phyloP scores from a whole-genome alignment of 2,329 filamentous ascomycete species.

The Parastagonospora avenae region DNA sequence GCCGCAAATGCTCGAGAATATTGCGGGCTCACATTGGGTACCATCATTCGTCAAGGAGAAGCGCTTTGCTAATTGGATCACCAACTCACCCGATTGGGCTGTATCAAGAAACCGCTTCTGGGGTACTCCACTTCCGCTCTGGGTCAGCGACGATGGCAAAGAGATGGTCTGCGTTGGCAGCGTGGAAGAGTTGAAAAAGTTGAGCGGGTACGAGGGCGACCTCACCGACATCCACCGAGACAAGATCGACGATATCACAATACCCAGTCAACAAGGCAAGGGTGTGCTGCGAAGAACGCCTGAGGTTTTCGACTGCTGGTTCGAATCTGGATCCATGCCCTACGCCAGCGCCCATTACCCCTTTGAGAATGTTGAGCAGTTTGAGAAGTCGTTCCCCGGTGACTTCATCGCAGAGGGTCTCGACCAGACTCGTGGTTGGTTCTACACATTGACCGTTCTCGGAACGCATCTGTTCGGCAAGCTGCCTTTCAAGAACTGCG shows the following conservation, averaged over 20 bases:
- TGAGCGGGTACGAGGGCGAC: slow-evolving; percentile 85
- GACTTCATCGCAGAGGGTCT: slow-evolving; percentile 94
- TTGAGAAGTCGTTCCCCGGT: slow-evolving; percentile 81
- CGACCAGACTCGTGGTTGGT: slow-evolving; percentile 96
- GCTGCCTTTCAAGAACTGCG: slow-evolving; percentile 90
- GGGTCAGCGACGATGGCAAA: slow-evolving; percentile 87
- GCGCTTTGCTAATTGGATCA: slow-evolving; percentile 89
- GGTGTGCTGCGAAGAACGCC: slow-evolving; percentile 79
- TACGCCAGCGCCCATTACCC: slow-evolving; percentile 91
- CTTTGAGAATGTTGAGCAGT: slow-evolving; percentile 83
- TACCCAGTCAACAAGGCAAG: slow-evolving; percentile 86
- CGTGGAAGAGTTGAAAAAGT: slow-evolving; percentile 77
- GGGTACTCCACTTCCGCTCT: slow-evolving; percentile 90
- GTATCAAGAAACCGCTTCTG: slow-evolving; percentile 93
- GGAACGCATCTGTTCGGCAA: slow-evolving; percentile 85
- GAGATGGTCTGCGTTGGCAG: slow-evolving; percentile 88
- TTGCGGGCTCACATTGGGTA: slow-evolving; percentile 90
- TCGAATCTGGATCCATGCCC: slow-evolving; percentile 95
- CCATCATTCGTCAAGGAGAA: slow-evolving; percentile 89
- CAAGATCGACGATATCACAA: slow-evolving; percentile 92
- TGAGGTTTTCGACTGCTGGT: slow-evolving; percentile 97
- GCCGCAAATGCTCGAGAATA: slow-evolving; percentile 87
- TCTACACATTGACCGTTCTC: slow-evolving; percentile 88
- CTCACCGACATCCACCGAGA: slow-evolving; percentile 88
- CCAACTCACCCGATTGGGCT: slow-evolving; percentile 92